Conservation (phyloP, 345 rosid species). For the Cardamine chenopodiifolia region DNA sequence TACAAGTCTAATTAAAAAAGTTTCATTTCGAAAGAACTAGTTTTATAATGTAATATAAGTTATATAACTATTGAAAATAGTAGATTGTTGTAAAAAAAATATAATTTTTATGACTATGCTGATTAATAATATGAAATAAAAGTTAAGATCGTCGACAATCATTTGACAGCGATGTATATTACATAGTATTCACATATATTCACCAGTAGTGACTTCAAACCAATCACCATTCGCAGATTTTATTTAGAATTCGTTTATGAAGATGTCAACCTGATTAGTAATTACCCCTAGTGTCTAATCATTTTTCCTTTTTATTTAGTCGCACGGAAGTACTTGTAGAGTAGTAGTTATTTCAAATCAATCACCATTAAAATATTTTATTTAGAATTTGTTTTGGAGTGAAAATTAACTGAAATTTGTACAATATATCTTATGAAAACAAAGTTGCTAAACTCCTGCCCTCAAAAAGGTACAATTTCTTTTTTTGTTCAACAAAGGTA, state of each 20-base stretch:
- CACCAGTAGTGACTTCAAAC: not conserved
- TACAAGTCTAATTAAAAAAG: not conserved
- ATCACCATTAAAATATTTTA: constrained; percentile 7
- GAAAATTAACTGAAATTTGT: not conserved
- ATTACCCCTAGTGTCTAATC: not conserved
- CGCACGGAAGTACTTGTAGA: not conserved
- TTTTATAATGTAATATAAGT: not conserved
- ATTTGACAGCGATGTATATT: not conserved
- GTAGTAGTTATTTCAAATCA: constrained; percentile 9
- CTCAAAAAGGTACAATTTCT: not conserved
- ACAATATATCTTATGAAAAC: not conserved
- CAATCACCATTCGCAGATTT: not conserved
- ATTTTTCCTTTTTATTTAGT: not conserved
- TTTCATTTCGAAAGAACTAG: not conserved
- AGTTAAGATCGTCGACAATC: not conserved
- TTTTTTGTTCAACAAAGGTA: too few species aligned
- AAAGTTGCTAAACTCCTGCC: not conserved
- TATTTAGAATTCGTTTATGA: not conserved
- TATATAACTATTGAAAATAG: not conserved
- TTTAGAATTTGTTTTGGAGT: not conserved
- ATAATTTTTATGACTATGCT: not conserved
- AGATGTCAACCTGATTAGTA: not conserved
- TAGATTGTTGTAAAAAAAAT: not conserved
- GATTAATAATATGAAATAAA: not conserved
- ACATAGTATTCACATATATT: not conserved